Evolutionary conservation across 805 yeast genomes (phyloP), one percentile per base, ranked within the genome.

Genomic region (Kazachstania taianensis): DNA sequence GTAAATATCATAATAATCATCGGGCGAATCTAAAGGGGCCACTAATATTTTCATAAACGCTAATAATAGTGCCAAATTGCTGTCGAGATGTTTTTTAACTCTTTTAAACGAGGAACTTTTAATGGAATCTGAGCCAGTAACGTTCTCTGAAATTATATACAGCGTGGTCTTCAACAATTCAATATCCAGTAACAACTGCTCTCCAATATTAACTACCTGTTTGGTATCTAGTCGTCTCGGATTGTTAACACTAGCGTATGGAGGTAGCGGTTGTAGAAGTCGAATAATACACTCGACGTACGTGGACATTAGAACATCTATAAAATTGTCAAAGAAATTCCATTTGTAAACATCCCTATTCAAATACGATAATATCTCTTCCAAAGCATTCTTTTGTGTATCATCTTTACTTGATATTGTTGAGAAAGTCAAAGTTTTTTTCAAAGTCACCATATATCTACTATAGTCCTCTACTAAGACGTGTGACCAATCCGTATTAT

Each of bases 141-240:
- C 45, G 28, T 43, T 44, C 12, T 52, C 52, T 8, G 48, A 41
- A 13, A 54, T 34, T 4, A 44, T 27, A 18, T 44, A 40, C 10
- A 83, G 66, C 19, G 71, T 63, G 19, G 66, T 64, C 49, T 80
- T 81, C 48, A 89, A 55, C 7, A 71, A 66, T 27, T 78, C 76
- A 2, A 81, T 51, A 59, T 89, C 98, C 16, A 81, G 61, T 27
- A 79, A 61, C 50, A 89, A 65, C 54, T 89, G 96, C 54, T 87
- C 95, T 3, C 89, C 81, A 49, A 69, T 70, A 23, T 36, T 43
- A 4, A 54, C 41, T n/a, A 66, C 58, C 19, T 46, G 49, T 24
- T 39, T 41, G 1, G 45, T 32, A 29, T 41, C 46, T 10, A 55
- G 40, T 15, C 36, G 40, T 20, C 57, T 45, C 6, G 38, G 37